Evolutionary conservation across 2,329 filamentous ascomycete genomes (phyloP).

Genomic region (Fusarium sarcochroum): DNA sequence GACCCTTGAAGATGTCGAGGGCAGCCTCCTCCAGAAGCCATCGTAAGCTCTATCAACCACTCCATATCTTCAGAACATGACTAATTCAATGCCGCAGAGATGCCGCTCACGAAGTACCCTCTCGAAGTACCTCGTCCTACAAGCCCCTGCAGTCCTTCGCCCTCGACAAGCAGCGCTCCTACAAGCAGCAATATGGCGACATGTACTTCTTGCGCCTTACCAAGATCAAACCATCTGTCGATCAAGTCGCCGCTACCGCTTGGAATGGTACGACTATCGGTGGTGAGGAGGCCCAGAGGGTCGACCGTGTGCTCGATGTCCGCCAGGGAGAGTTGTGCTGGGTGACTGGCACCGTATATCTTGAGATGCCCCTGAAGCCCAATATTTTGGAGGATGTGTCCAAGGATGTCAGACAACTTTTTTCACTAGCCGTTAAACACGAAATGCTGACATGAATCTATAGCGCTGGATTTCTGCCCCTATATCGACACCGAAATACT

Average conservation of each 20-base stretch:
- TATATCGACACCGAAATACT: constrained; percentile 82
- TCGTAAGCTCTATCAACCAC: constrained; percentile 45
- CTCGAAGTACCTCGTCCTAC: constrained; percentile 74
- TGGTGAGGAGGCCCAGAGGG: constrained; percentile 79
- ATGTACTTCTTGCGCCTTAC: constrained; percentile 96
- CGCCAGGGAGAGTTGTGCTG: constrained; percentile 96
- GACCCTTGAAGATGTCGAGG: constrained; percentile 52
- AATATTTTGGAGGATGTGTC: constrained; percentile 96
- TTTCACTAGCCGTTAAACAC: neutral
- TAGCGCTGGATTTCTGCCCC: constrained; percentile 92
- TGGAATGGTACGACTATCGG: constrained; percentile 86
- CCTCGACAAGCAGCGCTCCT: constrained; percentile 79
- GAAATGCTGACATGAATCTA: constrained; percentile 6
- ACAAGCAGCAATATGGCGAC: constrained; percentile 95
- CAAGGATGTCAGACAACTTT: constrained; percentile 77
- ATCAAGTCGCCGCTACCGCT: constrained; percentile 78
- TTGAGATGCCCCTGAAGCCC: constrained; percentile 97
- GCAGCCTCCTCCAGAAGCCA: constrained; percentile 53
- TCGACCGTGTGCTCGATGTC: constrained; percentile 93
- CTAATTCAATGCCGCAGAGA: constrained; percentile 45
- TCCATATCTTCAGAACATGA: neutral
- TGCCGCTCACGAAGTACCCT: constrained; percentile 57
- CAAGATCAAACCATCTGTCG: constrained; percentile 87
- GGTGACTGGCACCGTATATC: constrained; percentile 94
- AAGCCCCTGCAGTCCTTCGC: constrained; percentile 81